Conservation (phyloP, 352 stramenopile genomes). For the Saprolegnia diclina region DNA sequence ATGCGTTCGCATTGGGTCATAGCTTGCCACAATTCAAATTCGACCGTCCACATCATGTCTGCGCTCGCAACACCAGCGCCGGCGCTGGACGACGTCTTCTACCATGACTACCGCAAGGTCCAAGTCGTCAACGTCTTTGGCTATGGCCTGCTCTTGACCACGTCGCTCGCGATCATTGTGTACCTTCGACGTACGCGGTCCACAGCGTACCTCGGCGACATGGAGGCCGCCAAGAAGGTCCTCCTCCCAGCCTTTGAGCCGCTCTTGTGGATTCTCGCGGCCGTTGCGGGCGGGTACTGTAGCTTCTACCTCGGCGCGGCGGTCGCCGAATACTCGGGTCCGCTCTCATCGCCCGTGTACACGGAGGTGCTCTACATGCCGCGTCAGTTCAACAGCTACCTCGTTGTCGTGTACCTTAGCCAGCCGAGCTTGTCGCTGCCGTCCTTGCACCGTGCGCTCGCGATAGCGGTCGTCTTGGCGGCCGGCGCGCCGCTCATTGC, state of each 20-base stretch:
- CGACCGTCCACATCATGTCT: too few species aligned
- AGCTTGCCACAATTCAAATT: too few species aligned
- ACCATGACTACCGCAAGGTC: constrained; percentile 35
- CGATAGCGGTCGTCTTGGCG: constrained; percentile 15
- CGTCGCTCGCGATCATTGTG: constrained; percentile 36
- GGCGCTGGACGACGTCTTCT: neutral
- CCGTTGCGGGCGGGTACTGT: neutral
- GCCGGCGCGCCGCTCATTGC: neutral
- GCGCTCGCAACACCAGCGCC: neutral
- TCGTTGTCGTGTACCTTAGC: constrained; percentile 17
- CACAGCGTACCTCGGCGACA: constrained; percentile 44
- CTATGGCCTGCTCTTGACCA: constrained; percentile 40
- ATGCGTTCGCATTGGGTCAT: too few species aligned
- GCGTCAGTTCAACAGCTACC: constrained; percentile 19
- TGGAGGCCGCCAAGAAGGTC: constrained; percentile 45
- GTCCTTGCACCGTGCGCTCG: constrained; percentile 16
- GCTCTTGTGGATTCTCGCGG: constrained; percentile 46
- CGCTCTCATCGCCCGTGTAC: constrained; percentile 26
- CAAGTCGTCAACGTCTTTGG: constrained; percentile 38
- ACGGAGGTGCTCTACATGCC: constrained; percentile 13
- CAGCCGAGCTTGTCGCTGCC: constrained; percentile 24
- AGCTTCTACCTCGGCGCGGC: neutral
- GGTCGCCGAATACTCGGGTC: neutral
- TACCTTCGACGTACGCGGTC: constrained; percentile 57
- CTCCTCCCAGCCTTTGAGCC: constrained; percentile 65